Conservation (phyloP, 305 asterid genomes). For the Fraxinus ornus region DNA sequence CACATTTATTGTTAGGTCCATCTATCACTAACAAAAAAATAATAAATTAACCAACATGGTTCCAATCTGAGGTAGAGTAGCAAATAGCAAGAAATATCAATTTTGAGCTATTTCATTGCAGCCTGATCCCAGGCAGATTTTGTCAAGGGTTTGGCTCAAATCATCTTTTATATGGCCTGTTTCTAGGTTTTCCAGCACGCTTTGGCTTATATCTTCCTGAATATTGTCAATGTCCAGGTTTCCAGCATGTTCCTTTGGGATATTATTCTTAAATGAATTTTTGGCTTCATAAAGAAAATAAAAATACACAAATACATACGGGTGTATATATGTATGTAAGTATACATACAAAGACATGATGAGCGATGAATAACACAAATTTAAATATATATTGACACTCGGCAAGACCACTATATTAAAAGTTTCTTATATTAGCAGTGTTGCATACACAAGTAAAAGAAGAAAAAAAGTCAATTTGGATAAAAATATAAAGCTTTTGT, state of each 20-base stretch:
- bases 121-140: background rate
- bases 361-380: background rate
- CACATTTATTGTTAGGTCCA: constrained; percentile 2
- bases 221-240: background rate
- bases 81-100: background rate
- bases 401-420: background rate
- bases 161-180: background rate
- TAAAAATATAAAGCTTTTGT: background rate
- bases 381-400: background rate
- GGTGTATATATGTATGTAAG: background rate
- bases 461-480: background rate
- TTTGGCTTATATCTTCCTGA: background rate
- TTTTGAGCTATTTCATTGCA: background rate
- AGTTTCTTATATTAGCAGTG: background rate
- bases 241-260: constrained; percentile 21
- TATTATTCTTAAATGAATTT: constrained; percentile 1
- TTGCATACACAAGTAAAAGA: background rate
- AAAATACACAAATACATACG: background rate
- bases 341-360: background rate
- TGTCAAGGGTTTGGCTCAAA: background rate
- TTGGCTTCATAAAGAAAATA: background rate
- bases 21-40: background rate
- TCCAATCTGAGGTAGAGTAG: background rate
- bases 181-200: background rate
- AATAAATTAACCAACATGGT: background rate